These are phyloP conservation scores for Neurospora terricola DNA, from an alignment of 495 filamentous ascomycete genomes.

Conservation along the genomic window DNA sequence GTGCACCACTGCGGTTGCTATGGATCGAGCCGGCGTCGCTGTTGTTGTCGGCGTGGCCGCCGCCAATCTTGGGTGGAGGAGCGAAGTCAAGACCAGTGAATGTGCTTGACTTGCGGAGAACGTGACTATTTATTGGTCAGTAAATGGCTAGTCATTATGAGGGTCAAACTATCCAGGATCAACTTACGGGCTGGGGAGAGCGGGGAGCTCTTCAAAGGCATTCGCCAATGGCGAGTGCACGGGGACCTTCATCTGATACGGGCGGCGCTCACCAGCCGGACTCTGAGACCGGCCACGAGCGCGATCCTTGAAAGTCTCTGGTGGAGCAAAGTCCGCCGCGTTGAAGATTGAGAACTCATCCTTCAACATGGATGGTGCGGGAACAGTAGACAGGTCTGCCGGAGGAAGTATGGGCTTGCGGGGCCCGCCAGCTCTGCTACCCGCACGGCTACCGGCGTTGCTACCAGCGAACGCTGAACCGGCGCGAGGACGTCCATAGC, in stretches of 20 bases:
- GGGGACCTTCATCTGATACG: conserved; percentile 60
- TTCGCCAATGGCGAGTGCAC: conserved; percentile 69
- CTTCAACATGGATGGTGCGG: conserved; percentile 75
- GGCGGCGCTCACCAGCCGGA: conserved; percentile 62
- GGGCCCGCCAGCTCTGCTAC: conserved; percentile 25
- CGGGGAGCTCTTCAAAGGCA: conserved; percentile 75
- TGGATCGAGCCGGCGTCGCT: conserved; percentile 89
- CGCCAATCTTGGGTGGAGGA: conserved; percentile 79
- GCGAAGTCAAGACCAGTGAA: conserved; percentile 92
- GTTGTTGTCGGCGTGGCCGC: conserved; percentile 41
- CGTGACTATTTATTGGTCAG: conserved; percentile 45
- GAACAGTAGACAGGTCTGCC: conserved; percentile 59
- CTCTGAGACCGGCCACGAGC: conserved; percentile 69
- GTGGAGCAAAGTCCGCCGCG: conserved; percentile 83
- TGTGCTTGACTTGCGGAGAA: conserved; percentile 78
- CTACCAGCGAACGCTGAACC: conserved; percentile 27
- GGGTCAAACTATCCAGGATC: neutral
- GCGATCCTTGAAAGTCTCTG: conserved; percentile 54
- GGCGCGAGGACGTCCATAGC: conserved; percentile 38
- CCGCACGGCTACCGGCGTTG: conserved; percentile 9
- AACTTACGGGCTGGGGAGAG: conserved; percentile 87
- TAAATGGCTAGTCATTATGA: neutral
- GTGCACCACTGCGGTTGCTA: conserved; percentile 63
- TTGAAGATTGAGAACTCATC: conserved; percentile 66
- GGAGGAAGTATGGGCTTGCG: conserved; percentile 64